A percentile compares a stretch with the other conserved stretches of the same genome.
These are phyloP conservation scores for Omphalea diandra DNA, from an alignment of 441 rosid species.

Conservation along the genomic window DNA sequence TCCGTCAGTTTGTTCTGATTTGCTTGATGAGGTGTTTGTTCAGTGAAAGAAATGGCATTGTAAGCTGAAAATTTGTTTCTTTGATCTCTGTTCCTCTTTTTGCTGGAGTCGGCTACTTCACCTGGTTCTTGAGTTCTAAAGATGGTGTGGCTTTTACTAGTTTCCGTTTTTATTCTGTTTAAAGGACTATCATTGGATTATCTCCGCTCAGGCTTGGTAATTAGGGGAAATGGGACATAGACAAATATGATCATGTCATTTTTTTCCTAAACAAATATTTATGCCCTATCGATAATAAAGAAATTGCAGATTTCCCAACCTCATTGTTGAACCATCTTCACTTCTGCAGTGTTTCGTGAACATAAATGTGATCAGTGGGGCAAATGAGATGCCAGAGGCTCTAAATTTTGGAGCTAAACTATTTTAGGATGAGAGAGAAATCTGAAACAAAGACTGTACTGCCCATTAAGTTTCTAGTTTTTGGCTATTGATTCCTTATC, in stretches of 20 bases:
- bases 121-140: background rate
- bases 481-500: background rate
- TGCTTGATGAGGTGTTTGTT: conserved; percentile 11
- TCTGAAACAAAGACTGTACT: background rate
- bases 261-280: too few relatives aligned
- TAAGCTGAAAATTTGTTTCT: background rate
- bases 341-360: background rate
- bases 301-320: background rate
- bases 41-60: background rate
- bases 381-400: background rate
- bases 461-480: background rate
- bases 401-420: background rate
- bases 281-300: too few relatives aligned
- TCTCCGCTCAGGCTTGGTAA: background rate
- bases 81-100: background rate
- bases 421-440: background rate
- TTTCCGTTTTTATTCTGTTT: background rate
- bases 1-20: background rate
- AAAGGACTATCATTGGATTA: background rate
- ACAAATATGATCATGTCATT: background rate
- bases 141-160: background rate
- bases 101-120: background rate
- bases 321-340: background rate
- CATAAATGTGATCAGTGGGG: background rate
- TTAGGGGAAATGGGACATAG: background rate